Evolutionary conservation across 2,329 filamentous ascomycete species (phyloP), one percentile per base, ranked within the genome.

Genomic region (Rachicladosporium sp.): DNA sequence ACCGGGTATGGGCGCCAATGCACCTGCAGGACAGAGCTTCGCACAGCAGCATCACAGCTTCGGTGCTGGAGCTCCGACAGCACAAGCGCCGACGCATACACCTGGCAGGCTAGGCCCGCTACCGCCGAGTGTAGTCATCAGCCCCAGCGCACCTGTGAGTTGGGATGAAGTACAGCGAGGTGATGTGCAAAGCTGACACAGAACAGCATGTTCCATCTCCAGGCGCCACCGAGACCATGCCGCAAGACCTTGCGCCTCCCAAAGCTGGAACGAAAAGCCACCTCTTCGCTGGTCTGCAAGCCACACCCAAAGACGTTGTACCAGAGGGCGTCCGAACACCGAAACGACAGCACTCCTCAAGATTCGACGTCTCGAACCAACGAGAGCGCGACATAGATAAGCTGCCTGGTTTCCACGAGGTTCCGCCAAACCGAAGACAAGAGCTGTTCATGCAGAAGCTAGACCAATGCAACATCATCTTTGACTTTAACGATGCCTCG

Each of bases 361-460:
- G 91, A 46, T 98, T 98, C 61, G 89, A 98, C 61, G 93, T 98
- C 49, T 98, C 91, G 3, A 86, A 93, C 46, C 88, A 96, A 58
- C 71, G 74, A 45, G 74, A 78, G 61, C 78, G 91, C 55, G 91
- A 98, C 62, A 72, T 98, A 37, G 91, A 98, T 63, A 98, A 98
- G 66, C 71, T 98, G 13, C 89, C 91, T 1, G 91, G 91, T 29
- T 98, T 98, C 64, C 91, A 98, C 56, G 91, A 98, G 64, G 91
- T 96, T 19, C 83, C 89, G 8, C 91, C 91, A 10, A 93, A 93
- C 59, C 79, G 89, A 47, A 78, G 91, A 46, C 88, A 95, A 65
- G 89, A 96, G 53, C 75, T 98, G 11, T 98, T 98, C 66, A 95
- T 98, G 88, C 88, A 96, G 60, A 98, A 98, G 72, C 91, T 98